phyloP scores from a whole-genome alignment of 305 asterid genomes.

The Rubia tinctorum region DNA sequence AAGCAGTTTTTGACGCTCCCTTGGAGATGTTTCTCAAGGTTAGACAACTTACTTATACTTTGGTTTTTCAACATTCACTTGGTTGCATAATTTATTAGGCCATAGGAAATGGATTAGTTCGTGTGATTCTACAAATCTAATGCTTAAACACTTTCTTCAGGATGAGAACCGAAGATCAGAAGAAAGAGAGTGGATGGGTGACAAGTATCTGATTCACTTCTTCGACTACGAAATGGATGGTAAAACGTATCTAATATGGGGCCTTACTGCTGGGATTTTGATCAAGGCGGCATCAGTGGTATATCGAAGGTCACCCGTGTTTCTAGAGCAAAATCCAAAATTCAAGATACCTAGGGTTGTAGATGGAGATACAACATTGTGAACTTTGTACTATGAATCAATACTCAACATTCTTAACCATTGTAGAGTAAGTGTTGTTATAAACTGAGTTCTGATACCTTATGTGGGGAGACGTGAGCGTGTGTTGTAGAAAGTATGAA shows the following conservation, averaged over 20 bases:
- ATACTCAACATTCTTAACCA: slow-evolving; percentile 1
- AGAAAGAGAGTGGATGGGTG: slow-evolving; percentile 82
- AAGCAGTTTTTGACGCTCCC: slow-evolving; percentile 84
- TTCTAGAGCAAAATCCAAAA: slow-evolving; percentile 71
- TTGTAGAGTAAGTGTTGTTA: neutral
- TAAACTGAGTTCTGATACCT: neutral
- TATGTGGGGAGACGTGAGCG: neutral
- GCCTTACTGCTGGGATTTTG: slow-evolving; percentile 88
- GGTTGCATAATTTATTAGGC: neutral
- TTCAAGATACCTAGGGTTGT: slow-evolving; percentile 56
- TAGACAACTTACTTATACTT: slow-evolving; percentile 3
- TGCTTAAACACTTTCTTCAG: slow-evolving; percentile 30
- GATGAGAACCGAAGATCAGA: slow-evolving; percentile 75
- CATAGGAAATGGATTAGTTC: neutral
- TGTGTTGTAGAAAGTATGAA: neutral
- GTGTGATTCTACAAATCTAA: neutral
- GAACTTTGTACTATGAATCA: neutral
- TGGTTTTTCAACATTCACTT: neutral
- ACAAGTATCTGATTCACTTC: slow-evolving; percentile 63
- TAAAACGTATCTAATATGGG: slow-evolving; percentile 78
- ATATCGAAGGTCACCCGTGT: slow-evolving; percentile 76
- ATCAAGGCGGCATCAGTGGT: slow-evolving; percentile 90
- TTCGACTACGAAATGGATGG: slow-evolving; percentile 57
- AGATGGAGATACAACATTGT: slow-evolving; percentile 51
- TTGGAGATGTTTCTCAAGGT: slow-evolving; percentile 99